phyloP scores from a whole-genome alignment of 2,329 filamentous ascomycete species.

The Aspergillus piperis region DNA sequence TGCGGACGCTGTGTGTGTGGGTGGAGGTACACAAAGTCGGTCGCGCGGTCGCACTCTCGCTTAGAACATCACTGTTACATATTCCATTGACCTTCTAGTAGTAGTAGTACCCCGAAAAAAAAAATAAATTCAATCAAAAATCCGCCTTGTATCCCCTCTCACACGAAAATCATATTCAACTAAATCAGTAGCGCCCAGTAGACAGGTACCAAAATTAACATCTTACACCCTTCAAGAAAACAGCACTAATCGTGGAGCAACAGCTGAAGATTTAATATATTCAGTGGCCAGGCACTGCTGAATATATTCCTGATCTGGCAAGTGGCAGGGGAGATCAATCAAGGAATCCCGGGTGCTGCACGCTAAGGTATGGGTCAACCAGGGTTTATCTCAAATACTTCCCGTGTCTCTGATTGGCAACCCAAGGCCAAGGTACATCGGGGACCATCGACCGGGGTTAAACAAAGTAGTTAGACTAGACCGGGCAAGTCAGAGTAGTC shows the following conservation, averaged over 20 bases:
- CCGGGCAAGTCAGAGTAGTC: too few relatives aligned
- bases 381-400: conserved; percentile 41
- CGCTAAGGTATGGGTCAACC: conserved; percentile 20
- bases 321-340: conserved; percentile 28
- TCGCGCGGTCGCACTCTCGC: conserved; percentile 2
- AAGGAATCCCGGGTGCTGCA: conserved; percentile 19
- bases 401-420: conserved; percentile 30
- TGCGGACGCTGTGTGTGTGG: background rate
- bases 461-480: conserved; percentile 21
- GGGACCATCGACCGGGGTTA: conserved; percentile 18
- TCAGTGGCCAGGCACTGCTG: conserved; percentile 1
- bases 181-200: too few relatives aligned
- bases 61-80: background rate
- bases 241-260: background rate
- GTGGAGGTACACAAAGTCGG: background rate
- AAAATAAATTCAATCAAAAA: too few relatives aligned
- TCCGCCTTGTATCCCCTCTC: too few relatives aligned
- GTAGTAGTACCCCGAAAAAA: too few relatives aligned
- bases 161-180: too few relatives aligned
- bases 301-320: conserved; percentile 10
- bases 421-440: conserved; percentile 15
- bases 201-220: background rate
- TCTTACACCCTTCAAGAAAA: background rate
- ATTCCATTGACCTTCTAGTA: background rate
- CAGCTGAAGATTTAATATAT: background rate